These are phyloP conservation scores for Coemansia asiatica DNA, from an alignment of 192 early-diverging fungal genomes.

Conservation along the genomic window DNA sequence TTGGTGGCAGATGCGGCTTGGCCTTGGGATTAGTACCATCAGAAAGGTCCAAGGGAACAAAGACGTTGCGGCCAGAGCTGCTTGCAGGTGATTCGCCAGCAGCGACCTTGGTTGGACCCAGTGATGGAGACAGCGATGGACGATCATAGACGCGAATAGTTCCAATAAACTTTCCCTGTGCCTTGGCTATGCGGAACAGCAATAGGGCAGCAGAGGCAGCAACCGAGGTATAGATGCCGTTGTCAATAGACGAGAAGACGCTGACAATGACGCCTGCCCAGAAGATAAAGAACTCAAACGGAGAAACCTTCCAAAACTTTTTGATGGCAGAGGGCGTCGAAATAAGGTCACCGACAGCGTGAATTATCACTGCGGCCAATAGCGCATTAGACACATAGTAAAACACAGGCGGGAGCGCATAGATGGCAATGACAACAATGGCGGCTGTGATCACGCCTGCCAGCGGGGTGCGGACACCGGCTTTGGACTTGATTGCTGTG, in stretches of 20 bases:
- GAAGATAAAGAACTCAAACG: conserved; percentile 48
- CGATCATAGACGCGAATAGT: conserved; percentile 40
- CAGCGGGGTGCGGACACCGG: conserved; percentile 80
- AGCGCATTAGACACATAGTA: conserved; percentile 82
- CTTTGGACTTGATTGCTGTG: conserved; percentile 86
- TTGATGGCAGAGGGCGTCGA: conserved; percentile 59
- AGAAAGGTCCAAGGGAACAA: conserved; percentile 66
- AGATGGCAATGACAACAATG: conserved; percentile 81
- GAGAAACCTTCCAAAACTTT: conserved; percentile 67
- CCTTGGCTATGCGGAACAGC: conserved; percentile 73
- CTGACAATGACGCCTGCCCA: conserved; percentile 57
- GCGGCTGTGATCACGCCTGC: conserved; percentile 75
- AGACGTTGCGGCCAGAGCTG: conserved; percentile 54
- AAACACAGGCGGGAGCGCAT: conserved; percentile 78
- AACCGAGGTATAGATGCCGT: conserved; percentile 78
- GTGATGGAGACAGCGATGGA: not conserved
- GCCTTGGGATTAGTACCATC: conserved; percentile 40
- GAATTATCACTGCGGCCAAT: conserved; percentile 82
- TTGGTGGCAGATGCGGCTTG: conserved; percentile 22
- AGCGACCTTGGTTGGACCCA: too few relatives aligned
- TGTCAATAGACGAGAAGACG: conserved; percentile 63
- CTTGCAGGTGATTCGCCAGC: too few relatives aligned
- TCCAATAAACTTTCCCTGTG: conserved; percentile 49
- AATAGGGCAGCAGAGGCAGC: conserved; percentile 68
- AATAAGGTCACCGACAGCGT: conserved; percentile 81